Evolutionary conservation across 176 grass and related monocot species (phyloP), one percentile per base, ranked within the genome.

Genomic region (Aegilops umbellulata): DNA sequence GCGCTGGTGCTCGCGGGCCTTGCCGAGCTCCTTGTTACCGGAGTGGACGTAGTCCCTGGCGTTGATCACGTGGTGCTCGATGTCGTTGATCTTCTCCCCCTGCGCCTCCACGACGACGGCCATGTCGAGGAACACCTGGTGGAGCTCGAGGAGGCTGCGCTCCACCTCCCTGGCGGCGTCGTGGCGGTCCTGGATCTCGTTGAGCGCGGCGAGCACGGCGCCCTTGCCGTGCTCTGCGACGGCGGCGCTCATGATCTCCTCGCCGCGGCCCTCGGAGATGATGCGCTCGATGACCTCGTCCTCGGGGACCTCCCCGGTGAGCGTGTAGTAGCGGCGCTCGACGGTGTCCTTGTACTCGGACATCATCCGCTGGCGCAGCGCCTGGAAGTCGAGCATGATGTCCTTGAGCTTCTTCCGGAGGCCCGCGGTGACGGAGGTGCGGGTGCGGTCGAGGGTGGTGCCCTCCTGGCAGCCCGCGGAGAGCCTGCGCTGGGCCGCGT

Each of bases 351-450:
- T 94, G 90, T 99, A 92, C 90, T 99, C 92, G 67, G 94, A 46
- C 94, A 99, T 94, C 74, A 91, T 94, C 78, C 86, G 88, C 90
- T 99, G 94, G 61, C 97, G 87, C 32, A 99, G 88, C 83, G 86
- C 86, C 92, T 99, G 97, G 89, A 99, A 96, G 68, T 99, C 94
- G 90, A 96, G 91, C 97, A 99, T 99, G 79, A 99, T 77, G 63
- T 94, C 97, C 64, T 90, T 92, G 84, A 99, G 86, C 87, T 91
- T 94, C 93, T 91, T 94, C 69, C 97, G 87, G 36, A 99, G 94
- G 0, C 92, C 97, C 42, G 92, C 86, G 68, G 97, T 91, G 75
- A 99, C 92, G 67, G 90, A 74, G 31, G 97, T 96, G 73, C 97
- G 88, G 46, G 94, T 99, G 76, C 97, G 93, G 82, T 99, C 97